Percentiles rank a stretch among this genome's conserved stretches.
phyloP scores from a whole-genome alignment of 2,329 filamentous ascomycete genomes.

The Sclerotinia nivalis region DNA sequence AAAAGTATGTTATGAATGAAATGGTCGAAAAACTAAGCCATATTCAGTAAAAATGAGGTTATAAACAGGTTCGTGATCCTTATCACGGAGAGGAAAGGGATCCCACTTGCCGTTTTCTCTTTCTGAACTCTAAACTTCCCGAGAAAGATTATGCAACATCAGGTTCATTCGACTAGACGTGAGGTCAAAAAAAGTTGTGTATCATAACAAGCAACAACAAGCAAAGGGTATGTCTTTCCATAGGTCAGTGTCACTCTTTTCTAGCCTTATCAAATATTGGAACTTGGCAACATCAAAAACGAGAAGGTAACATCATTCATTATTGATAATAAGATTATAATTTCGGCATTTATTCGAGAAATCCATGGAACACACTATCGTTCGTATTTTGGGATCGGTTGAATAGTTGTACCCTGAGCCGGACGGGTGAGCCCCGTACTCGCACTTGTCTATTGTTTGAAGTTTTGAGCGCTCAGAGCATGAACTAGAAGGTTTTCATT shows the following conservation, averaged over 20 bases:
- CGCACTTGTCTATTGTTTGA: slow-evolving; percentile 5
- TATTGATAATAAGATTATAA: background rate
- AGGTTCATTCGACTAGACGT: slow-evolving; percentile 16
- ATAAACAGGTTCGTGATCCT: slow-evolving; percentile 7
- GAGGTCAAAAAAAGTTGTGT: background rate
- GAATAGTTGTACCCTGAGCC: background rate
- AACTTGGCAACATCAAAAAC: background rate
- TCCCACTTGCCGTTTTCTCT: slow-evolving; percentile 13
- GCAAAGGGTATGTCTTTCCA: background rate
- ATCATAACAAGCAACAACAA: background rate
- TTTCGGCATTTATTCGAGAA: background rate
- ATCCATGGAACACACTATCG: background rate
- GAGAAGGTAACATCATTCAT: background rate
- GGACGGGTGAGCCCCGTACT: background rate
- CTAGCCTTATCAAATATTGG: slow-evolving; percentile 2
- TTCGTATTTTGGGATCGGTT: background rate
- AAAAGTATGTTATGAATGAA: slow-evolving; percentile 1
- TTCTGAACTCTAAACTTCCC: background rate
- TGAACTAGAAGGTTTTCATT: background rate
- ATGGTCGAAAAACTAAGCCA: slow-evolving; percentile 4
- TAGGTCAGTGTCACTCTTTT: background rate
- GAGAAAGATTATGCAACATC: slow-evolving; percentile 11
- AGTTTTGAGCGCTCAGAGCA: background rate
- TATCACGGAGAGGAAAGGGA: slow-evolving; percentile 13
- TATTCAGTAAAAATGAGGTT: slow-evolving; percentile 6